Conservation (phyloP, 1,284 basidiomycete species). For the Ganoderma multipileum region DNA sequence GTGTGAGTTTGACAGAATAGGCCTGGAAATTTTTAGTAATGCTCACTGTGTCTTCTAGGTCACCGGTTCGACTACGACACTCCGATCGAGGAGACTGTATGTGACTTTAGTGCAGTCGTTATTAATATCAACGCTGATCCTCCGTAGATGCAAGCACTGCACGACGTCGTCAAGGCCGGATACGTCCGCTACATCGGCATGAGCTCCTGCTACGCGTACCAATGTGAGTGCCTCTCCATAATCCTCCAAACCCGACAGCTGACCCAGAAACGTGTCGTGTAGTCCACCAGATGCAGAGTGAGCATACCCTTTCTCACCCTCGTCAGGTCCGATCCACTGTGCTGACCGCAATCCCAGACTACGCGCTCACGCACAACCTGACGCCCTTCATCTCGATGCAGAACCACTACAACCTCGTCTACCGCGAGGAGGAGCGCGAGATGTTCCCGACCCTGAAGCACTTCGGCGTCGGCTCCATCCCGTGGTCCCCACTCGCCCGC, state of each 20-base stretch:
- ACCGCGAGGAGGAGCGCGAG: constrained; percentile 14
- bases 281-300: constrained; percentile 42
- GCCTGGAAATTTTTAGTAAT: neutral
- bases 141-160: constrained; percentile 40
- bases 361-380: constrained; percentile 45
- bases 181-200: constrained; percentile 47
- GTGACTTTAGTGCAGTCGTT: too few species aligned
- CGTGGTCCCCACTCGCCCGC: constrained; percentile 11
- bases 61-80: constrained; percentile 30
- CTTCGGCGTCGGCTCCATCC: constrained; percentile 10
- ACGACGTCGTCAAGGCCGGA: constrained; percentile 44
- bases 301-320: neutral
- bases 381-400: constrained; percentile 63
- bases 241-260: neutral
- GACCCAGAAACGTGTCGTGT: neutral
- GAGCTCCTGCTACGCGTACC: constrained; percentile 44
- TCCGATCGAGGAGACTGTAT: constrained; percentile 34
- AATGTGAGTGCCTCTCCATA: constrained; percentile 42
- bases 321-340: neutral
- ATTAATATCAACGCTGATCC: neutral
- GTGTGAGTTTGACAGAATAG: constrained; percentile 9
- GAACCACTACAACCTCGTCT: constrained; percentile 35
- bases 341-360: constrained; percentile 27
- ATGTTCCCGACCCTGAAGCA: constrained; percentile 5
- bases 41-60: constrained; percentile 13